Evolutionary conservation across 176 grass and related monocot species (phyloP).

Genomic region (Ananas comosus): DNA sequence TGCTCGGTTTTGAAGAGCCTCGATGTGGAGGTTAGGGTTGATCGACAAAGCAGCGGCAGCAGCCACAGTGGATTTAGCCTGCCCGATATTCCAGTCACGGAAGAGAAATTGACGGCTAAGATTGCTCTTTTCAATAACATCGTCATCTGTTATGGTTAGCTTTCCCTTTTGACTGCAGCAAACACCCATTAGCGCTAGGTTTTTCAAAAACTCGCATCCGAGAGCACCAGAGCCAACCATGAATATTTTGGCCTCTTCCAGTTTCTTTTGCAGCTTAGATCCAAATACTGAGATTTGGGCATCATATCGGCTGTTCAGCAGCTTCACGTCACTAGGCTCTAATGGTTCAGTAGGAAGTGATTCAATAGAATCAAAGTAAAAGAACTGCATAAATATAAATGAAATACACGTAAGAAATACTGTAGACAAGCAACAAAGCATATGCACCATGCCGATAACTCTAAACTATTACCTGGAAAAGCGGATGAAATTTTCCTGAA

Average conservation of each 20-base stretch:
- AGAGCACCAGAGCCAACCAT: slow-evolving; percentile 85
- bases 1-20: slow-evolving; percentile 79
- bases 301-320: slow-evolving; percentile 58
- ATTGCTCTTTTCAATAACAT: slow-evolving; percentile 96
- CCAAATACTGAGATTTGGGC: slow-evolving; percentile 90
- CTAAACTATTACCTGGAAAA: slow-evolving; percentile 52
- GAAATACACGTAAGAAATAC: neutral
- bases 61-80: slow-evolving; percentile 85
- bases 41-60: slow-evolving; percentile 65
- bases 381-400: slow-evolving; percentile 58
- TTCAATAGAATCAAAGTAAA: slow-evolving; percentile 94
- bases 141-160: slow-evolving; percentile 82
- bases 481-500: slow-evolving; percentile 89
- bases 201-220: slow-evolving; percentile 92
- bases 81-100: slow-evolving; percentile 90
- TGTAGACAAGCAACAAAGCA: neutral
- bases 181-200: slow-evolving; percentile 81
- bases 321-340: slow-evolving; percentile 52
- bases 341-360: slow-evolving; percentile 76
- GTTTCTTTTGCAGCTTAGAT: slow-evolving; percentile 62
- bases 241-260: slow-evolving; percentile 77
- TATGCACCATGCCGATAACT: slow-evolving; percentile 7
- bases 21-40: slow-evolving; percentile 61
- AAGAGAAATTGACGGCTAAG: slow-evolving; percentile 97
- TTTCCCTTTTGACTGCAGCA: slow-evolving; percentile 58